Conservation (phyloP, 345 rosid genomes). For the Erodium maritimum region DNA sequence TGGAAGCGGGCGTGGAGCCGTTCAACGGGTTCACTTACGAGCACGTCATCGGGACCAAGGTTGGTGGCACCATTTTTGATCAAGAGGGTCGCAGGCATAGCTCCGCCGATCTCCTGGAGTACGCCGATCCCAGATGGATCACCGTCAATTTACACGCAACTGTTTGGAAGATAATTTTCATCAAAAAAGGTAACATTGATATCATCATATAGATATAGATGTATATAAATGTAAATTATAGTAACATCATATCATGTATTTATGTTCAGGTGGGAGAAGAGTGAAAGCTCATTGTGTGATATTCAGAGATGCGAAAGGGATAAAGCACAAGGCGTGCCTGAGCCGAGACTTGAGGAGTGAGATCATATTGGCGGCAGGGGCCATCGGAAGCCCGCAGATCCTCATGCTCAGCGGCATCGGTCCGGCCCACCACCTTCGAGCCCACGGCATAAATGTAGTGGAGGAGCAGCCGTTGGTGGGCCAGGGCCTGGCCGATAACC, state of each 20-base stretch:
- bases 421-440: slow-evolving; percentile 35
- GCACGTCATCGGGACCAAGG: slow-evolving; percentile 58
- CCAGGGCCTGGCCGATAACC: slow-evolving; percentile 72
- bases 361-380: slow-evolving; percentile 63
- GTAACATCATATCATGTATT: too few species aligned
- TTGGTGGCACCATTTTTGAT: slow-evolving; percentile 69
- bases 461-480: slow-evolving; percentile 63
- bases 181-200: slow-evolving; percentile 29
- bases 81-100: slow-evolving; percentile 57
- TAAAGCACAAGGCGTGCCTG: slow-evolving; percentile 32
- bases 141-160: slow-evolving; percentile 55
- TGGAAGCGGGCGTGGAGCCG: slow-evolving; percentile 56
- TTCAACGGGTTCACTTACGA: slow-evolving; percentile 60
- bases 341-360: slow-evolving; percentile 29
- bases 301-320: slow-evolving; percentile 39
- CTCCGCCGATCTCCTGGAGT: slow-evolving; percentile 65
- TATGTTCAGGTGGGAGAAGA: slow-evolving; percentile 23
- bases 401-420: slow-evolving; percentile 79
- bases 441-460: slow-evolving; percentile 35
- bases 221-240: too few species aligned
- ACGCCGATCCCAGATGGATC: slow-evolving; percentile 38
- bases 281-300: slow-evolving; percentile 61
- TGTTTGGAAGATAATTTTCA: slow-evolving; percentile 46
- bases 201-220: too few species aligned
- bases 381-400: slow-evolving; percentile 76